phyloP scores from a whole-genome alignment of 768 basidiomycete species.

The Podaxis sp. region DNA sequence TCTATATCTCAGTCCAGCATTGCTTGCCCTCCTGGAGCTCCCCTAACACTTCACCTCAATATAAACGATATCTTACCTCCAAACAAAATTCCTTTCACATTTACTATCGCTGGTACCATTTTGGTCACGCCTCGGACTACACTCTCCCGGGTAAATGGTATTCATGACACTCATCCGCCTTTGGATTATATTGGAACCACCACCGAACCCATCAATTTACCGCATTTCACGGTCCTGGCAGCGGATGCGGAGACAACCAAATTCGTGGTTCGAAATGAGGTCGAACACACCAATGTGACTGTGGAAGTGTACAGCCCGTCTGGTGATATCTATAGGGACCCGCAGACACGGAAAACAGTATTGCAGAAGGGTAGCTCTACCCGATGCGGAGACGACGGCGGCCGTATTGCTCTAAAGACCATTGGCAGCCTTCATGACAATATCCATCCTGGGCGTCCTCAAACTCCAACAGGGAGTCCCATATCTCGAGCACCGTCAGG shows the following conservation, averaged over 20 bases:
- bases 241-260: slow-evolving; percentile 59
- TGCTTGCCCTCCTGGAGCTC: slow-evolving; percentile 45
- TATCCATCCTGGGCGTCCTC: slow-evolving; percentile 21
- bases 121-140: slow-evolving; percentile 47
- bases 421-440: slow-evolving; percentile 19
- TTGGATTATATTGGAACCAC: slow-evolving; percentile 15
- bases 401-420: slow-evolving; percentile 49
- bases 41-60: slow-evolving; percentile 73
- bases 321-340: slow-evolving; percentile 49
- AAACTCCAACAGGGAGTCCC: slow-evolving; percentile 31
- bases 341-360: slow-evolving; percentile 60
- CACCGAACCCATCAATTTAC: slow-evolving; percentile 53
- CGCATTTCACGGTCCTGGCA: slow-evolving; percentile 65
- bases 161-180: slow-evolving; percentile 13
- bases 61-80: slow-evolving; percentile 74
- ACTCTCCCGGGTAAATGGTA: slow-evolving; percentile 22
- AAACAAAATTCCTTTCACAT: slow-evolving; percentile 58
- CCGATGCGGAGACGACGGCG: slow-evolving; percentile 59
- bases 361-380: slow-evolving; percentile 56
- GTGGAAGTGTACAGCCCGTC: slow-evolving; percentile 62
- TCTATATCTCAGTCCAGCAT: slow-evolving; percentile 40
- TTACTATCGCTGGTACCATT: slow-evolving; percentile 62
- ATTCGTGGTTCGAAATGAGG: slow-evolving; percentile 57
- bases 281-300: slow-evolving; percentile 34
- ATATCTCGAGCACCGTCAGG: slow-evolving; percentile 24